A percentile compares a stretch with the other conserved stretches of the same genome.
Evolutionary conservation across 257 asterid genomes (phyloP).

Genomic region (Fraxinus pennsylvanica): DNA sequence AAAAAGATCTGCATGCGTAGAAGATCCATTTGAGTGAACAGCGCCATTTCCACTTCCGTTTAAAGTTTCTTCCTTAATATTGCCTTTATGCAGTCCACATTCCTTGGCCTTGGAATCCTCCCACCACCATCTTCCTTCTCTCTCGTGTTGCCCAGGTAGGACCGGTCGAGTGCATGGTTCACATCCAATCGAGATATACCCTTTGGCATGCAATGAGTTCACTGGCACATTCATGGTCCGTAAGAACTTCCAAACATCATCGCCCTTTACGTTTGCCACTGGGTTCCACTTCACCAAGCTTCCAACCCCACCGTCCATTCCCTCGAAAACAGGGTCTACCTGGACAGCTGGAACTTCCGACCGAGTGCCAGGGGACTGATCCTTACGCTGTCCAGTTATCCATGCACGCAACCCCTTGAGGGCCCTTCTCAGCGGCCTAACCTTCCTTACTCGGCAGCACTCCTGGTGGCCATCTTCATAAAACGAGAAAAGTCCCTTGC

Average conservation of each 20-base stretch:
- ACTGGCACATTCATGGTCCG: conserved; percentile 54
- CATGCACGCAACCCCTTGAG: conserved; percentile 51
- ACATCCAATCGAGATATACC: conserved; percentile 52
- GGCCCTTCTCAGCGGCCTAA: conserved; percentile 44
- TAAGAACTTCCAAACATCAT: conserved; percentile 46
- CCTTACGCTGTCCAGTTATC: conserved; percentile 61
- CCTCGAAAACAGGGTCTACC: conserved; percentile 55
- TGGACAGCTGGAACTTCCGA: conserved; percentile 50
- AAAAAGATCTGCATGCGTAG: conserved; percentile 33
- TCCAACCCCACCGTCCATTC: conserved; percentile 51
- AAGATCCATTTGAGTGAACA: conserved; percentile 33
- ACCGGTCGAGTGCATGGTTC: conserved; percentile 58
- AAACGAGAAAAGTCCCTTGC: conserved; percentile 53
- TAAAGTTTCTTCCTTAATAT: conserved; percentile 37
- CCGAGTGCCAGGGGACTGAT: conserved; percentile 57
- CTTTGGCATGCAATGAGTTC: conserved; percentile 46
- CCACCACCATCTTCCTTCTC: conserved; percentile 71
- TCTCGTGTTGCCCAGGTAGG: conserved; percentile 55
- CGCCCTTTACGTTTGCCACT: conserved; percentile 48
- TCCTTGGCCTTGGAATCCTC: conserved; percentile 59
- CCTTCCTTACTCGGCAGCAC: conserved; percentile 56
- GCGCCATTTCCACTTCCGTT: conserved; percentile 32
- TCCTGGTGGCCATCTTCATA: conserved; percentile 61
- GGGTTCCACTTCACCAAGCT: conserved; percentile 64
- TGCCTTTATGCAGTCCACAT: conserved; percentile 59